Evolutionary conservation across 2,329 filamentous ascomycete genomes (phyloP).

Genomic region (Curvularia lunata): DNA sequence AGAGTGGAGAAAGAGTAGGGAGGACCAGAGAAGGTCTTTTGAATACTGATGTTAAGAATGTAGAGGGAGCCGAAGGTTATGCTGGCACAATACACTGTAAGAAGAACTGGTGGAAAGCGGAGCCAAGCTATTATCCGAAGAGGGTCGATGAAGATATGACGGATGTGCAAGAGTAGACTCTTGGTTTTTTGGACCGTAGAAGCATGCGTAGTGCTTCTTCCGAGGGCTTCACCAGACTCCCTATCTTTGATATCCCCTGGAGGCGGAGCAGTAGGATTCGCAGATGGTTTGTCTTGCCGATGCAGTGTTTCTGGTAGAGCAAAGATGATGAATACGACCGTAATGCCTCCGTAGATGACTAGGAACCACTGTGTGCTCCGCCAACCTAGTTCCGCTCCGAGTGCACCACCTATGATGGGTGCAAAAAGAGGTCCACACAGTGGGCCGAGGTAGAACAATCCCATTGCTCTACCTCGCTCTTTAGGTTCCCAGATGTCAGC

Average conservation of each 20-base stretch:
- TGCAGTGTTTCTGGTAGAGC: conserved; percentile 46
- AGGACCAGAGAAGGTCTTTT: conserved; percentile 41
- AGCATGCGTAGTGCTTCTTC: conserved; percentile 41
- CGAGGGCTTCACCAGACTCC: conserved; percentile 24
- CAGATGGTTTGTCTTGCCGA: conserved; percentile 14
- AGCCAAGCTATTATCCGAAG: conserved; percentile 49
- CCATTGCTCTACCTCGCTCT: conserved; percentile 49
- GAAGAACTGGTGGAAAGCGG: conserved; percentile 46
- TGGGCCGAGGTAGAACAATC: conserved; percentile 49
- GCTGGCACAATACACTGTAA: conserved; percentile 50
- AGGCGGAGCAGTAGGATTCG: conserved; percentile 1
- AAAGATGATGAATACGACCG: conserved; percentile 43
- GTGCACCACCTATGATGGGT: conserved; percentile 48
- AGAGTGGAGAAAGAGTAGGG: conserved; percentile 48
- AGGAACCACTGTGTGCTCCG: conserved; percentile 51
- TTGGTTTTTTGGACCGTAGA: conserved; percentile 45
- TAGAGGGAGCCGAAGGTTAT: conserved; percentile 50
- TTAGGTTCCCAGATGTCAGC: conserved; percentile 49
- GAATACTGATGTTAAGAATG: conserved; percentile 50
- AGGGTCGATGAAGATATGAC: conserved; percentile 49
- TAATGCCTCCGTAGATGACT: conserved; percentile 46
- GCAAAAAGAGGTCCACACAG: conserved; percentile 49
- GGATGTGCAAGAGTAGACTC: conserved; percentile 32
- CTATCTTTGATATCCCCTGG: conserved; percentile 13
- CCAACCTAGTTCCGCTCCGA: conserved; percentile 45